These are phyloP conservation scores for Chenopodium berlandieri DNA, from an alignment of 148 eudicot species.

Conservation along the genomic window DNA sequence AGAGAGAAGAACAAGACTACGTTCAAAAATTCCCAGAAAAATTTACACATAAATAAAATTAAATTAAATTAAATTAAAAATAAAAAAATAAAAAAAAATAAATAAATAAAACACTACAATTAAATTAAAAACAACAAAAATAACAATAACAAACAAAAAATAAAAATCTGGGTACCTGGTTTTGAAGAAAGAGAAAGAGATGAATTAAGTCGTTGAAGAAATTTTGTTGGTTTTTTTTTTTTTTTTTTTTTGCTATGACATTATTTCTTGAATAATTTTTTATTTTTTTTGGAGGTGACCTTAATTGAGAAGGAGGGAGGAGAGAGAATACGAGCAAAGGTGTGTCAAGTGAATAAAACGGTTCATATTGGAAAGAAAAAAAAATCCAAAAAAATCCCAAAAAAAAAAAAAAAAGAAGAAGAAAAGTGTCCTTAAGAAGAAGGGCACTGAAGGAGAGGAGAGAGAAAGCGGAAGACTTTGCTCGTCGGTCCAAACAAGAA, in stretches of 20 bases:
- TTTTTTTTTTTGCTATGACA: not conserved
- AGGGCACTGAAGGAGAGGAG: not conserved
- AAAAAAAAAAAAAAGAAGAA: not conserved
- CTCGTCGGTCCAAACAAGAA: no score
- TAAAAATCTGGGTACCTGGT: not conserved
- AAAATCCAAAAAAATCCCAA: not conserved
- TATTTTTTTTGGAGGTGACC: not conserved
- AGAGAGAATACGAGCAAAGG: not conserved
- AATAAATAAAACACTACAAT: no score
- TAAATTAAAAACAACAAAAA: not conserved
- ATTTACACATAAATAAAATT: not conserved
- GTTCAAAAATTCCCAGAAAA: not conserved
- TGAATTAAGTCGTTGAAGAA: slow-evolving; percentile 34
- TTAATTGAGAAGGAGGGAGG: not conserved
- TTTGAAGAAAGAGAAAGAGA: slow-evolving; percentile 14
- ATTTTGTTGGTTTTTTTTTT: not conserved
- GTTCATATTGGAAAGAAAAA: not conserved
- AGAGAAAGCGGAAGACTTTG: not conserved
- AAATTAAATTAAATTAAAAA: not conserved
- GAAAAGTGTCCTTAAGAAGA: not conserved
- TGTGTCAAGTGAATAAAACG: not conserved
- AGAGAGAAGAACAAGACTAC: no score
- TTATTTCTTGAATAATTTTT: no score
- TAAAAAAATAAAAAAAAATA: no score
- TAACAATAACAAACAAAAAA: no score